phyloP scores from a whole-genome alignment of 306 rosid genomes.

The Begonia fuchsioides region DNA sequence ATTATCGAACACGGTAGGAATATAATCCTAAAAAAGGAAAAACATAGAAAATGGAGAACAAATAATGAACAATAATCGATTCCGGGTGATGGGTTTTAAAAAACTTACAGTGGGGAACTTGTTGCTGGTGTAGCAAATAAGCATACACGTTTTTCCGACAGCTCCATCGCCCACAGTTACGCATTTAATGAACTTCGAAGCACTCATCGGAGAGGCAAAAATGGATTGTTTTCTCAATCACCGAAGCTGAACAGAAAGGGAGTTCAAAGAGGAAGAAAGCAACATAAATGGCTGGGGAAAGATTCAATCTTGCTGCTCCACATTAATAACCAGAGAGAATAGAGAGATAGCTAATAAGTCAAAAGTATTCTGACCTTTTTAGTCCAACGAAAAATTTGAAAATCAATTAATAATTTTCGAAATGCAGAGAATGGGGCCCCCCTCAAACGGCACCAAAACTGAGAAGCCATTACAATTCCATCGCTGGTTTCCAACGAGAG shows the following conservation, averaged over 20 bases:
- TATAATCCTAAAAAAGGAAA: constrained; percentile 61
- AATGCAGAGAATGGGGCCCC: constrained; percentile 6
- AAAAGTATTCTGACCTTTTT: constrained; percentile 4
- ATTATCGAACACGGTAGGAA: constrained; percentile 93
- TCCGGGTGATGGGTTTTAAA: constrained; percentile 7
- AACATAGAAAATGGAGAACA: no score
- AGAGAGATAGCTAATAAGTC: neutral
- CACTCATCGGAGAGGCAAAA: constrained; percentile 38
- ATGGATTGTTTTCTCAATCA: no score
- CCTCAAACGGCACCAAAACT: neutral
- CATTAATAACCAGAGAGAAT: constrained; percentile 2
- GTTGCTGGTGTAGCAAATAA: constrained; percentile 94
- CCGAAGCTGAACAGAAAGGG: no score
- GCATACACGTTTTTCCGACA: constrained; percentile 98
- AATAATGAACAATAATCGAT: constrained; percentile 3
- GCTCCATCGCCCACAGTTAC: constrained; percentile 99
- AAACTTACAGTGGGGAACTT: constrained; percentile 79
- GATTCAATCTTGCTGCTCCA: no score
- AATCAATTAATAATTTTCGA: constrained; percentile 6
- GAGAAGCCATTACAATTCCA: neutral
- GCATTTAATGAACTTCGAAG: constrained; percentile 95
- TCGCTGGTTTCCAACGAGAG: constrained; percentile 9
- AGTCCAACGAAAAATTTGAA: constrained; percentile 1
- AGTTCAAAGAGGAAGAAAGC: no score
- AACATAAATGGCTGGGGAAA: no score